Base-by-base conservation (phyloP, 805 yeast genomes). In the Saccharomycopsis oosterbeekiorum region DNA sequence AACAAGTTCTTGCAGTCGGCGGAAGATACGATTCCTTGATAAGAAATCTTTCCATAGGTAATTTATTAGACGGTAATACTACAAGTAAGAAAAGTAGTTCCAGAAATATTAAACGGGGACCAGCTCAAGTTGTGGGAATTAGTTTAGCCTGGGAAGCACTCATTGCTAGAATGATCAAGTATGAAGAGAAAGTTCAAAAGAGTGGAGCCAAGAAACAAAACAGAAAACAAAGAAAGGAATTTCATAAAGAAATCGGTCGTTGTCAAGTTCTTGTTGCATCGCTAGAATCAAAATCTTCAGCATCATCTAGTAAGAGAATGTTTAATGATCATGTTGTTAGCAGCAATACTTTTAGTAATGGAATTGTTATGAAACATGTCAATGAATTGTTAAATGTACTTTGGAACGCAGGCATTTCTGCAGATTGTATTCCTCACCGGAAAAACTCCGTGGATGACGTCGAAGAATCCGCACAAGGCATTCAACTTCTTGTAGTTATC, bases 11-110 rank as follows among this genome's bases (percentile, higher is more conserved):
- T 50, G 94, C 94, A 15, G 93, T 94, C 0, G 99, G 99, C 55
- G 99, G 99, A 1, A 77, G 99, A 60, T 94, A 91, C 69, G 98
- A 93, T 68, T 76, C 78, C 21, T 76, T 94, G 65, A 81, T 91
- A 14, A 76, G 82, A 2, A 78, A 84, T 17, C 78, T 90, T 63
- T 81, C 93, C 0, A 58, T 68, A 0, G 69, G 68, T 47, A 64
- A 80, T 57, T 54, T 54, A 26, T 21, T 51, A 19, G 26, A 57
- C 2, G 54, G 47, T 17, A 51, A 58, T 29, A n/a, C 40, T 19
- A 40, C 77, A 80, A 47, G 21, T 47, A 47, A 47, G 24, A 47
- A 47, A 47, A 47, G 6, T 6, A 47, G 2, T 9, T 21, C 15
- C n/a, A 47, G 14, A 2, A 47, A 47, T 47, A 21, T 26, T 10